Conservation (phyloP, 2,329 filamentous ascomycete species). For the Calonectria leucothoes region DNA sequence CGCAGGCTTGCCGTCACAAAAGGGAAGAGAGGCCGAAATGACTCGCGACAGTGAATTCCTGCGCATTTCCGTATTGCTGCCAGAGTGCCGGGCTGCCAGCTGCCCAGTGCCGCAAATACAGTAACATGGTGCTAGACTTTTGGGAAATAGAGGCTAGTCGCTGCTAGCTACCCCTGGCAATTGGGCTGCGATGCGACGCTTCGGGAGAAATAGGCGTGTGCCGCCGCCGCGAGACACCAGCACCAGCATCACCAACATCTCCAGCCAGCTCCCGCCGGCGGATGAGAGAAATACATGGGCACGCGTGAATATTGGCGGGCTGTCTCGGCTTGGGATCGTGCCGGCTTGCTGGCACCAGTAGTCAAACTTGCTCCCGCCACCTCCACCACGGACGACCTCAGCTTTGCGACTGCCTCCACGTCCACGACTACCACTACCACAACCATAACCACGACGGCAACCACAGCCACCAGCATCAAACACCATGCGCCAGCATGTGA, state of each 20-base stretch:
- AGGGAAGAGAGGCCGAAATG: conserved; percentile 10
- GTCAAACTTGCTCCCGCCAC: not conserved
- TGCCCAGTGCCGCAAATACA: conserved; percentile 16
- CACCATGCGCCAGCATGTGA: conserved; percentile 30
- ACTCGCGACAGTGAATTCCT: conserved; percentile 9
- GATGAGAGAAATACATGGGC: not conserved
- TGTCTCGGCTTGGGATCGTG: not conserved
- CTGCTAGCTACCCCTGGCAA: not conserved
- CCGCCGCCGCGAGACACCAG: conserved; percentile 15
- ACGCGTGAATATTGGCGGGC: not conserved
- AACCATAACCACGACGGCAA: not conserved
- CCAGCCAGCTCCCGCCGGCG: not conserved
- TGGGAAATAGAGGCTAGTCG: not conserved
- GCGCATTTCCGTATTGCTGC: conserved; percentile 11
- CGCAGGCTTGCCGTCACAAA: not conserved
- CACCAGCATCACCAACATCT: conserved; percentile 17
- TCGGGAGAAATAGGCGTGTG: conserved; percentile 36
- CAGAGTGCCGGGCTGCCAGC: not conserved
- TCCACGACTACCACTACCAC: not conserved
- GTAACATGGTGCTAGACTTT: not conserved
- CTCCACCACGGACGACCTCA: not conserved
- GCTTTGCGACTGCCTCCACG: not conserved
- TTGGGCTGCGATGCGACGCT: conserved; percentile 33
- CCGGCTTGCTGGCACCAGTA: not conserved
- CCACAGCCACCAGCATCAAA: not conserved